Evolutionary conservation across 2,329 filamentous ascomycete species (phyloP), one percentile per base, ranked within the genome.

Genomic region (Colletotrichum simmondsii): DNA sequence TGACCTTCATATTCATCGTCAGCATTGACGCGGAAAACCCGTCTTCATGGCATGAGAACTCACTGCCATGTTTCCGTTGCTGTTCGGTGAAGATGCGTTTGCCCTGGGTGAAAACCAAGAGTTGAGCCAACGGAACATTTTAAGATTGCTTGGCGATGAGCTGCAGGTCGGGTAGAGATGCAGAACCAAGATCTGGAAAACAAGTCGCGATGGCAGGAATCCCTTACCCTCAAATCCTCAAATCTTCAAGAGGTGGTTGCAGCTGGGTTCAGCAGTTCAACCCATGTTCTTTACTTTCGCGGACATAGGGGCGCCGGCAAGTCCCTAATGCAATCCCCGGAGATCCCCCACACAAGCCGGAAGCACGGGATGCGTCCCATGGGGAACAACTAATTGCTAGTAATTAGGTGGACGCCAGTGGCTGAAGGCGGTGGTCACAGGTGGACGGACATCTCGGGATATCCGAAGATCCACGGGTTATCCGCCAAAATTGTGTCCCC

Each of bases 331-430:
- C 37, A 11, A n/a, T 14, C 57, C 68, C 63, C 71, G 71, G 68
- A 73, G 57, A 66, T 67, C 71, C 68, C 71, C 68, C 68, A 71
- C 68, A 67, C 22, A 19, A 56, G 61, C 37, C 67, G 68, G 54
- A 62, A 57, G 37, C 52, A 52, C 49, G 67, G 62, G 58, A 67
- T 46, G 57, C 58, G 22, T 64, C 53, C 52, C 68, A 60, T 26
- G 42, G 58, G 71, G 68, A 16, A 11, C 35, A 37, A 37, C 35
- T 37, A 37, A 37, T 37, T 37, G 19, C 19, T 37, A 58, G 32
- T 37, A 16, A 35, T 70, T 35, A 26, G 42, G 46, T 65, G 70
- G 26, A 64, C 70, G 65, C 59, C 56, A 60, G 52, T 37, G 32
- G 1, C 11, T 26, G 16, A n/a, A 49, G 16, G 19, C 26, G 58